Evolutionary conservation across 1,284 basidiomycete genomes (phyloP).

Genomic region (Xerocomus amazonicus): DNA sequence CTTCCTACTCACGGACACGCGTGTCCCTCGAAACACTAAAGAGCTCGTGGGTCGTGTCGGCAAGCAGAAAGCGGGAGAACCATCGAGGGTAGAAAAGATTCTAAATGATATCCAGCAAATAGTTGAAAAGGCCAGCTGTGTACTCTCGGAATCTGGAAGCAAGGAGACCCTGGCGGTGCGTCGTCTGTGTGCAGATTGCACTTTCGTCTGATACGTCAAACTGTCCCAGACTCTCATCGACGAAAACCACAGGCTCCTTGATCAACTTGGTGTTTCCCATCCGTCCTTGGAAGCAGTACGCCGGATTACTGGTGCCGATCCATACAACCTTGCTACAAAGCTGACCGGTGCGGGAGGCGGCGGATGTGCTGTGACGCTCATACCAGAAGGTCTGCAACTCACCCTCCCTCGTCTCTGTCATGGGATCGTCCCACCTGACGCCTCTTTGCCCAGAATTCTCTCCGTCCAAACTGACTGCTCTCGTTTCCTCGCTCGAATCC

Average conservation of each 20-base stretch:
- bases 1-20: constrained; percentile 92
- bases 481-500: constrained; percentile 54
- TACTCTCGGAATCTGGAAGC: constrained; percentile 54
- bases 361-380: constrained; percentile 93
- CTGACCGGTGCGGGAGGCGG: constrained; percentile 99
- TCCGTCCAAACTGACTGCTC: constrained; percentile 50
- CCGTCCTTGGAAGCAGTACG: constrained; percentile 83
- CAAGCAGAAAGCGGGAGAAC: constrained; percentile 72
- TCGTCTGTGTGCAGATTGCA: constrained; percentile 29
- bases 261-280: constrained; percentile 91
- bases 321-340: constrained; percentile 86
- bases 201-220: background rate
- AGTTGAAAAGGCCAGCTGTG: constrained; percentile 73
- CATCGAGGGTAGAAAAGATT: constrained; percentile 71
- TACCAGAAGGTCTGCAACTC: constrained; percentile 73
- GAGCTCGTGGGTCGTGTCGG: constrained; percentile 88
- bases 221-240: constrained; percentile 67
- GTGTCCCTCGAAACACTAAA: constrained; percentile 92
- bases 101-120: constrained; percentile 79
- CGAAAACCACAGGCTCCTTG: constrained; percentile 87
- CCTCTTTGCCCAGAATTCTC: constrained; percentile 48
- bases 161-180: constrained; percentile 45
- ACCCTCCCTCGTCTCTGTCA: background rate
- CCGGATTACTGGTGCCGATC: constrained; percentile 57
- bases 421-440: constrained; percentile 9